Conservation (phyloP, 2,329 filamentous ascomycete genomes). For the Arthrobotrys entomopaga region DNA sequence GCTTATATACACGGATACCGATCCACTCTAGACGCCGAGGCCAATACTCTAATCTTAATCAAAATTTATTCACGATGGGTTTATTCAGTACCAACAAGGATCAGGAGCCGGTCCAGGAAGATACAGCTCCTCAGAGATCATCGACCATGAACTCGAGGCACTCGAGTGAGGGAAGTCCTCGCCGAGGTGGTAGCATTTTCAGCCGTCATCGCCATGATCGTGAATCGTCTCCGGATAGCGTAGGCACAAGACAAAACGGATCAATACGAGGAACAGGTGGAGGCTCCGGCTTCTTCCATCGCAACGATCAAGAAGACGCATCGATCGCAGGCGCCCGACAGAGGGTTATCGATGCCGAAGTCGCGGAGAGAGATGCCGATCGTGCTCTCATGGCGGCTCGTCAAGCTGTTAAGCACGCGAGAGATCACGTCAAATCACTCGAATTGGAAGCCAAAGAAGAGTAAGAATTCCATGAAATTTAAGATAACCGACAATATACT, state of each 20-base stretch:
- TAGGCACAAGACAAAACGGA: constrained; percentile 25
- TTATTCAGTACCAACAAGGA: constrained; percentile 38
- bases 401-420: constrained; percentile 44
- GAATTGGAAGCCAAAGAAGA: constrained; percentile 50
- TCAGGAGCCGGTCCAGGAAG: constrained; percentile 20
- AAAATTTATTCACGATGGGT: constrained; percentile 24
- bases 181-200: constrained; percentile 40
- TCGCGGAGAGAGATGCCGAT: constrained; percentile 51
- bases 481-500: neutral
- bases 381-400: constrained; percentile 43
- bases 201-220: constrained; percentile 38
- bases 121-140: constrained; percentile 31
- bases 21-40: too few species aligned
- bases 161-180: constrained; percentile 37
- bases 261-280: constrained; percentile 32
- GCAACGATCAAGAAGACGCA: constrained; percentile 29
- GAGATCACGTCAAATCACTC: constrained; percentile 41
- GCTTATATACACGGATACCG: too few species aligned
- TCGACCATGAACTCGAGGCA: constrained; percentile 30
- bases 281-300: constrained; percentile 20
- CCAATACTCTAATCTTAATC: too few species aligned
- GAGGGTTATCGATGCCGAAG: constrained; percentile 48
- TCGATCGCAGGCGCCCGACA: constrained; percentile 45
- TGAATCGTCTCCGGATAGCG: constrained; percentile 39
- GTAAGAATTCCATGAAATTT: constrained; percentile 3